phyloP scores from a whole-genome alignment of 2,329 filamentous ascomycete genomes.

The Fusarium longipes region DNA sequence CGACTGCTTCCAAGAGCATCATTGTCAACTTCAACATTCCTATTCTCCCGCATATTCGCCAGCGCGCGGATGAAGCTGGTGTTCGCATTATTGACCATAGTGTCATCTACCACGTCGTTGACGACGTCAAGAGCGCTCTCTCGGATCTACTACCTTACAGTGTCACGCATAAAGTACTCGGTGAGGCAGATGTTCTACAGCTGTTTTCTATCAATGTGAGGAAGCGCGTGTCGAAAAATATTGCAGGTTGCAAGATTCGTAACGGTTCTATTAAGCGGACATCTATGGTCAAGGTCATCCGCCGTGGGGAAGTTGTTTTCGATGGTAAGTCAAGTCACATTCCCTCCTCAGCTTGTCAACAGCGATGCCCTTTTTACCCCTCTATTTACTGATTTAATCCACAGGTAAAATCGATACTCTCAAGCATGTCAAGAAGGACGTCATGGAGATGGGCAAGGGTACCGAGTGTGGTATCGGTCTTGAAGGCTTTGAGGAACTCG shows the following conservation, averaged over 20 bases:
- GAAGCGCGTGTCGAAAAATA: conserved; percentile 74
- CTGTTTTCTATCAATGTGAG: conserved; percentile 87
- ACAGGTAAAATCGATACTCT: conserved; percentile 82
- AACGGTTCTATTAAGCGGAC: conserved; percentile 78
- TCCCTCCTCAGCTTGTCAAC: neutral
- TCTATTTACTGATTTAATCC: neutral
- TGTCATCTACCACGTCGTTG: conserved; percentile 83
- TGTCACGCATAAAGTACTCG: conserved; percentile 76
- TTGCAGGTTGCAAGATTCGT: conserved; percentile 88
- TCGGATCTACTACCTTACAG: conserved; percentile 75
- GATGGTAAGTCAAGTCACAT: conserved; percentile 73
- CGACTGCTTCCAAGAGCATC: conserved; percentile 77
- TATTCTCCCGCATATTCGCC: conserved; percentile 73
- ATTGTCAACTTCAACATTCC: conserved; percentile 89
- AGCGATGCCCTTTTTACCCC: neutral
- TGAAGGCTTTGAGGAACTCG: conserved; percentile 80
- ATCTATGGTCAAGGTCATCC: conserved; percentile 76
- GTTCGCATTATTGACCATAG: conserved; percentile 87
- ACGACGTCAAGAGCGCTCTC: conserved; percentile 76
- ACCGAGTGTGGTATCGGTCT: conserved; percentile 94
- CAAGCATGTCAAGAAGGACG: conserved; percentile 93
- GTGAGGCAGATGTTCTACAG: conserved; percentile 87
- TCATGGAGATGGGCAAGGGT: conserved; percentile 88
- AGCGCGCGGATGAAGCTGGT: conserved; percentile 74
- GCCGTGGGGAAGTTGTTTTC: conserved; percentile 77